Evolutionary conservation across 192 early-diverging fungal genomes (phyloP), one percentile per base, ranked within the genome.

Genomic region (Backusella parvicylindrica): DNA sequence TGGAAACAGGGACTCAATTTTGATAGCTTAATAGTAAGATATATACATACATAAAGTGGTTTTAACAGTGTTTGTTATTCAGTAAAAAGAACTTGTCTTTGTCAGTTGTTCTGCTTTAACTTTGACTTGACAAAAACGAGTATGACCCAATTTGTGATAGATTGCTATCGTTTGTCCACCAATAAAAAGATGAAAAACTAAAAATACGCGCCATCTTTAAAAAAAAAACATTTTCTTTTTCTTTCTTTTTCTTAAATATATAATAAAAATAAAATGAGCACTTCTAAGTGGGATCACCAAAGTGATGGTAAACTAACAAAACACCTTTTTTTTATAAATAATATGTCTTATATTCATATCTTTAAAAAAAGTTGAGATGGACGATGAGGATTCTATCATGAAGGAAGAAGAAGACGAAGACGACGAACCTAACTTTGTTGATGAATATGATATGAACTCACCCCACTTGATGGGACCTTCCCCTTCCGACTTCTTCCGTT

Each of bases 361-460:
- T 35, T 35, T 35, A 35, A 64, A 65, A 28, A 26, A 12, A 69
- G 35, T 69, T 41, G 68, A 69, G 1, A 43, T 69, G 38, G 33
- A 67, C 65, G 68, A 69, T 26, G 68, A 69, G 28, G 68, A 69
- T 43, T 38, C 38, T 28, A 43, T 69, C 26, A 69, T 69, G 68
- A 30, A 41, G 13, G 68, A 69, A 38, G 40, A 38, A 28, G 65
- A 36, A 35, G 68, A 69, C 3, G 68, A 69, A 30, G 40, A 43
- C 43, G 68, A 69, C 23, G 26, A 69, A 15, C 23, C 33, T 11
- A 69, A 23, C 7, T 69, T 23, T 41, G 26, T 23, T 13, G 68
- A 26, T 6, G 35, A 30, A 37, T 69, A 26, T 9, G 37, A 33
- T 18, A 65, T 30, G 64, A 65, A 65, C 38, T 28, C 35, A 47